A percentile compares a stretch with the other conserved stretches of the same genome.
Conservation (phyloP, 202 grass and related monocot genomes). For the Elaeis oleifera region DNA sequence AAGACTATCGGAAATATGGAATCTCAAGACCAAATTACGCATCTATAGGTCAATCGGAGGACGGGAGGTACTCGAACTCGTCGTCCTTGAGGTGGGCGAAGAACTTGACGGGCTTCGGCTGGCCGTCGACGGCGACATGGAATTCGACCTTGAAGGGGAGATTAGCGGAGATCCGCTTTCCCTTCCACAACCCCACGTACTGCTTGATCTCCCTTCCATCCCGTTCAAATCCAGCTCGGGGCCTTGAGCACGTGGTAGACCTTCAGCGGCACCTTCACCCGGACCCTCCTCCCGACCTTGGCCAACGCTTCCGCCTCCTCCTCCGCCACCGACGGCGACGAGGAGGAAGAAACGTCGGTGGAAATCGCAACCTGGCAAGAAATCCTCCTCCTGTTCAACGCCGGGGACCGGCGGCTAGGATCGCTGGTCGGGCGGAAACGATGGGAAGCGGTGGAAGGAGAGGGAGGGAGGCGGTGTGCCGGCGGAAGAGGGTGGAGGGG, state of each 20-base stretch:
- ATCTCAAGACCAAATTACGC: slow-evolving; percentile 23
- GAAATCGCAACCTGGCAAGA: slow-evolving; percentile 47
- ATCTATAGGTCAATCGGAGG: neutral
- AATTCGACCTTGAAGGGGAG: slow-evolving; percentile 81
- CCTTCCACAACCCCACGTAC: slow-evolving; percentile 67
- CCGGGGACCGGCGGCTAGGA: neutral
- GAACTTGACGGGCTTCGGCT: slow-evolving; percentile 61
- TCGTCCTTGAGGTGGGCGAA: slow-evolving; percentile 75
- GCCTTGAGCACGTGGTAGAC: slow-evolving; percentile 77
- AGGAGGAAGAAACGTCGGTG: slow-evolving; percentile 34
- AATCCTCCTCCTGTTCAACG: neutral
- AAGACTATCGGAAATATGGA: neutral
- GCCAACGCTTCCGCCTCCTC: slow-evolving; percentile 44
- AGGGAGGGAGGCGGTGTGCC: slow-evolving; percentile 14
- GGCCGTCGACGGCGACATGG: slow-evolving; percentile 41
- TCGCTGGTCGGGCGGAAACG: neutral
- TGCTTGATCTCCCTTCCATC: slow-evolving; percentile 69
- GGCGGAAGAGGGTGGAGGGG: slow-evolving; percentile 13
- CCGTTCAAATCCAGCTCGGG: slow-evolving; percentile 64
- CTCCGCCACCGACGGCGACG: slow-evolving; percentile 16
- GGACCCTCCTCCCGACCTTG: slow-evolving; percentile 71
- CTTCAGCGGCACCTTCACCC: slow-evolving; percentile 53
- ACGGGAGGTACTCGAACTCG: slow-evolving; percentile 71
- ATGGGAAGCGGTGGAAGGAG: slow-evolving; percentile 11
- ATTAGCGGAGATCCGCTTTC: slow-evolving; percentile 72